Base-by-base conservation (phyloP, 176 grass and related monocot genomes). In the Oryza coarctata region DNA sequence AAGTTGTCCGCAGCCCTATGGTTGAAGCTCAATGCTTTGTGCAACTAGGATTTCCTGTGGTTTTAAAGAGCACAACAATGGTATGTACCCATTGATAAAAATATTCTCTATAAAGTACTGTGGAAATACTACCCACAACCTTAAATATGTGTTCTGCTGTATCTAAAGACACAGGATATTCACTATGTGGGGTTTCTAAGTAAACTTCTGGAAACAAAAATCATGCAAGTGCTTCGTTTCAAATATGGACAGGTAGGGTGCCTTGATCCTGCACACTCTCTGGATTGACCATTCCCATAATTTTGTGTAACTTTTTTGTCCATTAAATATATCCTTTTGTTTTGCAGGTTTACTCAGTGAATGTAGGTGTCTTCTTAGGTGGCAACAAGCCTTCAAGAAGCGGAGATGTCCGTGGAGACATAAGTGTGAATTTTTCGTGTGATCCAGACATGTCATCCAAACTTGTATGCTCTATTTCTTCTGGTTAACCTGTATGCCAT, bases 21-120 rank as follows among this genome's bases (percentile, higher is more conserved):
- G 96, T 99, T 82, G 96, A 99, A 88, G 96, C 96, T 74, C 96
- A 99, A 49, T 99, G 96, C 85, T 99, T 92, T 63, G 96, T 99
- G 57, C 96, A 99, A 80, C 81, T 99, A 72, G 90, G 90, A 65
- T 99, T 99, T 84, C 96, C 93, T 73, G 93, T 99, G 15, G 71
- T 88, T 65, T 69, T 99, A 43, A 99, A 95, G 74, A 99, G 83
- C 80, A 81, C 65, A 76, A 85, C 84, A 80, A 95, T 99, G 96
- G 96, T 99, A 84, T 60, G 78, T 86, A 78, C 17, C 31, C 57
- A 64, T 63, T 65, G 9, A 70, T 65, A 68, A 32, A 38, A 65
- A 62, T n/a, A 33, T 63, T 58, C 41, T 41, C 11, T 50, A 62
- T 60, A 30, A 41, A 68, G 18, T 52, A 26, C 58, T 2, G 49